Evolutionary conservation across 2,329 filamentous ascomycete species (phyloP).

Genomic region (Myriosclerotinia curreyana): DNA sequence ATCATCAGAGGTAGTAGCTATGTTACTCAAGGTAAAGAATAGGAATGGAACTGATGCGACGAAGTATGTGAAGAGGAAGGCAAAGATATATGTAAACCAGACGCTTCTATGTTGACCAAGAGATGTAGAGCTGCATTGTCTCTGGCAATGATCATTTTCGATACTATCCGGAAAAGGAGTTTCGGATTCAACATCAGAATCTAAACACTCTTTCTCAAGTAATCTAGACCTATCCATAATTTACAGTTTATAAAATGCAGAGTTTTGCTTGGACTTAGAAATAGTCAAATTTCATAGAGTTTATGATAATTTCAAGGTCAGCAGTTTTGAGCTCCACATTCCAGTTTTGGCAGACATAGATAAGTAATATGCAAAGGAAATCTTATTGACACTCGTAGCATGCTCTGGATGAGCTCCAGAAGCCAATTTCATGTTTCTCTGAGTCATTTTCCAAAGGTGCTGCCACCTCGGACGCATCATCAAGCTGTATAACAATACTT

Average conservation of each 20-base stretch:
- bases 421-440: no score
- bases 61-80: not conserved
- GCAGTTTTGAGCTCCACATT: no score
- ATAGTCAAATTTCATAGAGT: no score
- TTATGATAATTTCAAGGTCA: no score
- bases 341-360: no score
- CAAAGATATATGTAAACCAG: not conserved
- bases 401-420: no score
- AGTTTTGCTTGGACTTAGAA: no score
- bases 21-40: not conserved
- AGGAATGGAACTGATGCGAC: not conserved
- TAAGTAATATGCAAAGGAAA: no score
- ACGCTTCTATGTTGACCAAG: not conserved
- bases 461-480: no score
- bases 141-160: not conserved
- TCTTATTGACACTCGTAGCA: no score
- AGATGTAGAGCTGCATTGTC: not conserved
- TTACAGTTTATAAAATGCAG: not conserved
- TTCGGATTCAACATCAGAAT: not conserved
- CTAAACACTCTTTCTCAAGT: not conserved
- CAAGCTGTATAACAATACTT: no score
- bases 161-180: not conserved
- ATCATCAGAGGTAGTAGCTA: not conserved
- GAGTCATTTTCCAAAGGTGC: no score
- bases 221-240: not conserved